These are phyloP conservation scores for Stephanodiscus minutulus DNA, from an alignment of 108 stramenopile genomes.

Conservation along the genomic window DNA sequence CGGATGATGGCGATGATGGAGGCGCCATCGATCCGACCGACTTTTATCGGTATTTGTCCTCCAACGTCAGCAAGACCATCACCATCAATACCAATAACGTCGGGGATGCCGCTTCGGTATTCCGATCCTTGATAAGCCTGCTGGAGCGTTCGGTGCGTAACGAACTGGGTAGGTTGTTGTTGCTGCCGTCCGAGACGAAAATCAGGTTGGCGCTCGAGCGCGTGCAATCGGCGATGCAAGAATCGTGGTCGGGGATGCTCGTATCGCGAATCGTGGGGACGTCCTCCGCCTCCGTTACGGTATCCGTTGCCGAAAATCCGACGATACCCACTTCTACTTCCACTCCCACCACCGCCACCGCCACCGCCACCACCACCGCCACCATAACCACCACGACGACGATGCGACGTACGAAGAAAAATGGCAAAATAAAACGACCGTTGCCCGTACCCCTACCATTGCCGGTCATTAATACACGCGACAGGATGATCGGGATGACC, in stretches of 20 bases:
- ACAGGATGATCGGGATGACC: neutral
- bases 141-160: conserved; percentile 21
- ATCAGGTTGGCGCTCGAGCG: conserved; percentile 1
- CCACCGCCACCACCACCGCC: neutral
- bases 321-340: neutral
- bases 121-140: conserved; percentile 30
- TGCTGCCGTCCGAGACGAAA: neutral
- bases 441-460: conserved; percentile 43
- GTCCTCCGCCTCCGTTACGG: neutral
- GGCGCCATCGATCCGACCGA: conserved; percentile 36
- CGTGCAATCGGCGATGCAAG: conserved; percentile 20
- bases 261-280: conserved; percentile 37
- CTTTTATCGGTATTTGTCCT: conserved; percentile 29
- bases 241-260: conserved; percentile 34
- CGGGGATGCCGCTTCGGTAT: conserved; percentile 40
- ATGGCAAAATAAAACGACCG: conserved; percentile 42
- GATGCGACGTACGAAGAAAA: conserved; percentile 33
- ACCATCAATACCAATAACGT: conserved; percentile 30
- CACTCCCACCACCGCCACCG: neutral
- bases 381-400: conserved; percentile 24
- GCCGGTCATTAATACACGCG: conserved; percentile 19
- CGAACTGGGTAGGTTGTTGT: conserved; percentile 20
- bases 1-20: neutral
- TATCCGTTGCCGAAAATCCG: neutral
- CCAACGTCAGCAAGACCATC: conserved; percentile 10